Conservation (phyloP, 2,329 filamentous ascomycete genomes). For the Sarocladium oryzae region DNA sequence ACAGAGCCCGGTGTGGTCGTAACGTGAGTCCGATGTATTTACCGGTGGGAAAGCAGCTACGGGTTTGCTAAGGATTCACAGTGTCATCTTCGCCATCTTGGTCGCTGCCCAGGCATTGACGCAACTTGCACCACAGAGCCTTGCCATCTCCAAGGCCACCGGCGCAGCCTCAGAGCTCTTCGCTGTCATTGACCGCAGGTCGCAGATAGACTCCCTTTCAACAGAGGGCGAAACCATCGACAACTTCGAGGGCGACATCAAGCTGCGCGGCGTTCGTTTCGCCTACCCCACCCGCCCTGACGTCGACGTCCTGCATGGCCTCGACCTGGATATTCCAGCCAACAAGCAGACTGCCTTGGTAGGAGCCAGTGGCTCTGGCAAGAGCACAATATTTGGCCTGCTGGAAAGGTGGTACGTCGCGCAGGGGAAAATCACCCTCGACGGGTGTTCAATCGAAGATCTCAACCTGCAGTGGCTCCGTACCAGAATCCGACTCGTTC, state of each 20-base stretch:
- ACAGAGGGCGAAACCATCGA: slow-evolving; percentile 22
- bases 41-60: no score
- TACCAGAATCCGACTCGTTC: slow-evolving; percentile 45
- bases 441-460: slow-evolving; percentile 32
- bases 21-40: no score
- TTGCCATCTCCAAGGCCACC: slow-evolving; percentile 39
- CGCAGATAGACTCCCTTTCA: slow-evolving; percentile 36
- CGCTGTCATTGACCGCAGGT: slow-evolving; percentile 38
- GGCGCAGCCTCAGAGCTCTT: slow-evolving; percentile 42
- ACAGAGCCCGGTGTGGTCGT: slow-evolving; percentile 37
- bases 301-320: slow-evolving; percentile 35
- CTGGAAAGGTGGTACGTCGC: slow-evolving; percentile 54
- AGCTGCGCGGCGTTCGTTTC: slow-evolving; percentile 42
- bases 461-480: slow-evolving; percentile 47
- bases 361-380: slow-evolving; percentile 51
- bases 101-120: slow-evolving; percentile 39
- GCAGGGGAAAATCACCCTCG: slow-evolving; percentile 37
- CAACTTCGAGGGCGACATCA: slow-evolving; percentile 36
- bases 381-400: slow-evolving; percentile 51
- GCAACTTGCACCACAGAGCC: slow-evolving; percentile 39
- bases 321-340: slow-evolving; percentile 37
- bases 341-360: slow-evolving; percentile 48
- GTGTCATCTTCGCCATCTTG: slow-evolving; percentile 41
- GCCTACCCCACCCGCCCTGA: slow-evolving; percentile 51
- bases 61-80: slow-evolving; percentile 17